Percentiles rank a stretch among this genome's conserved stretches.
phyloP scores from a whole-genome alignment of 805 yeast species.

The Saccharomyces kudriavzevii region DNA sequence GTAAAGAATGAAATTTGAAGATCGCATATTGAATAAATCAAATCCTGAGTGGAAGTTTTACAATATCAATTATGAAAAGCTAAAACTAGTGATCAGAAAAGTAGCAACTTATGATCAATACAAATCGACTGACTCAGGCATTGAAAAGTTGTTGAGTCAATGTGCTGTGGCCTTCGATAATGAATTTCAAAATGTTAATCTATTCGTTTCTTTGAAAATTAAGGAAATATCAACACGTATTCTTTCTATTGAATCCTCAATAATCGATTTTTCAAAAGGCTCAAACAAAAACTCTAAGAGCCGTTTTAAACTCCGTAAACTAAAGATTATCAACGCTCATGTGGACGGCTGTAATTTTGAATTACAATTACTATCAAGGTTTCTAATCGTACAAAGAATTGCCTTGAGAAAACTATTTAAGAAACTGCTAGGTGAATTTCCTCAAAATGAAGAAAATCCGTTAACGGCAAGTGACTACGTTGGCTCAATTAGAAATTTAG shows the following conservation, averaged over 20 bases:
- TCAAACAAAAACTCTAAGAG: slow-evolving; percentile 1
- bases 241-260: slow-evolving; percentile 21
- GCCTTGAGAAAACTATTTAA: slow-evolving; percentile 55
- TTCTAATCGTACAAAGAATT: slow-evolving; percentile 50
- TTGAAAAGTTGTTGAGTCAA: slow-evolving; percentile 2
- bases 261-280: slow-evolving; percentile 12
- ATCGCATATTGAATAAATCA: slow-evolving; percentile 62
- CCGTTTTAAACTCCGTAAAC: background rate
- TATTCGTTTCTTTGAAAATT: slow-evolving; percentile 24
- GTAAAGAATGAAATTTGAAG: slow-evolving; percentile 72
- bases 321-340: slow-evolving; percentile 13
- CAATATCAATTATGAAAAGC: slow-evolving; percentile 73
- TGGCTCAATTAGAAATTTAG: slow-evolving; percentile 8
- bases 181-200: slow-evolving; percentile 22
- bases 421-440: slow-evolving; percentile 33
- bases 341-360: slow-evolving; percentile 26
- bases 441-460: slow-evolving; percentile 5
- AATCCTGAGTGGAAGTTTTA: slow-evolving; percentile 83
- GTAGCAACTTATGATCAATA: slow-evolving; percentile 35
- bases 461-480: slow-evolving; percentile 10
- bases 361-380: slow-evolving; percentile 47
- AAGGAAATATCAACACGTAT: slow-evolving; percentile 25
- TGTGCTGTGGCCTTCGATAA: slow-evolving; percentile 9
- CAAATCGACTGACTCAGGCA: background rate
- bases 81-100: slow-evolving; percentile 56